Evolutionary conservation across 306 rosid species (phyloP).

Genomic region (Benincasa hispida): DNA sequence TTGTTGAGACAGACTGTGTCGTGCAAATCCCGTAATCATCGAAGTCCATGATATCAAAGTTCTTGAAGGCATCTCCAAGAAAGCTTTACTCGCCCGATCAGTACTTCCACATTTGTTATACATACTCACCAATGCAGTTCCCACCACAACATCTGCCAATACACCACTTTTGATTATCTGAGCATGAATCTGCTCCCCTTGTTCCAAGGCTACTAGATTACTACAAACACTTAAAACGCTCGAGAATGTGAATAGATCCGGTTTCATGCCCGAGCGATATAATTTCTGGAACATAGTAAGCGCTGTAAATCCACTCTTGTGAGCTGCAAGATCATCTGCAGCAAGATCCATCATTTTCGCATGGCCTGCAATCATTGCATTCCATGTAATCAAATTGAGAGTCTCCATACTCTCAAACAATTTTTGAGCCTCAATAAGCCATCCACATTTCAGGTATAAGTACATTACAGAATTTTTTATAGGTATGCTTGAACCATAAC

Average conservation of each 20-base stretch:
- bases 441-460: conserved; percentile 62
- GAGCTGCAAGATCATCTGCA: conserved; percentile 43
- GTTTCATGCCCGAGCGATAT: conserved; percentile 47
- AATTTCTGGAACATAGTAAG: conserved; percentile 41
- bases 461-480: conserved; percentile 54
- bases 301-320: conserved; percentile 54
- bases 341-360: conserved; percentile 55
- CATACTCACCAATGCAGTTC: conserved; percentile 64
- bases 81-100: conserved; percentile 72
- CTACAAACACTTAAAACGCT: conserved; percentile 66
- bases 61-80: conserved; percentile 72
- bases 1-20: conserved; percentile 61
- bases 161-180: conserved; percentile 60
- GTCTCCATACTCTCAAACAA: conserved; percentile 44
- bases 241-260: conserved; percentile 70
- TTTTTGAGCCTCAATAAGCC: conserved; percentile 45
- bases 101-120: conserved; percentile 78
- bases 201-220: conserved; percentile 53
- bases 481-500: conserved; percentile 40
- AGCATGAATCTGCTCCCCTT: conserved; percentile 80
- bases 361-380: conserved; percentile 78
- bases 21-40: conserved; percentile 71
- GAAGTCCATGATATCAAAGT: conserved; percentile 89
- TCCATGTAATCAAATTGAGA: conserved; percentile 64
- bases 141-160: conserved; percentile 55